Conservation (phyloP, 2,329 filamentous ascomycete genomes). For the Xylariaceae sp. region DNA sequence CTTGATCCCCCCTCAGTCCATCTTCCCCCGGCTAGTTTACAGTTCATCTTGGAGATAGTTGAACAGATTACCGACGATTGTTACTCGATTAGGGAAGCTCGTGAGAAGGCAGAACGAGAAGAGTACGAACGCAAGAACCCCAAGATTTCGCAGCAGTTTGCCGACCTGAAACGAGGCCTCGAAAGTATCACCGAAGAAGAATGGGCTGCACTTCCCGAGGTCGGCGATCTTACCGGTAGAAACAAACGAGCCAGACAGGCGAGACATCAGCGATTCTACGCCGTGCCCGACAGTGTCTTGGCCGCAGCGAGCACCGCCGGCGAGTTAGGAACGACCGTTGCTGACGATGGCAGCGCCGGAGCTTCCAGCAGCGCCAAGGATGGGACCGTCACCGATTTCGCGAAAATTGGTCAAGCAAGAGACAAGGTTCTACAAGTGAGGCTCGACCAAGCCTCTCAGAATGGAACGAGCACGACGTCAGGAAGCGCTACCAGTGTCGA, state of each 20-base stretch:
- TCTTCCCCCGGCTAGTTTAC: conserved; percentile 57
- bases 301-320: conserved; percentile 75
- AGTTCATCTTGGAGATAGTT: conserved; percentile 54
- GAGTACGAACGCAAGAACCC: conserved; percentile 97
- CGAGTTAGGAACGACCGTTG: conserved; percentile 83
- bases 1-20: conserved; percentile 21
- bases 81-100: conserved; percentile 75
- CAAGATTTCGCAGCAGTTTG: conserved; percentile 97
- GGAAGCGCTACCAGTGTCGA: conserved; percentile 63
- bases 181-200: conserved; percentile 89
- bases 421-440: conserved; percentile 95
- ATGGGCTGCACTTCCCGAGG: conserved; percentile 92
- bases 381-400: conserved; percentile 96
- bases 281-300: conserved; percentile 92
- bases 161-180: conserved; percentile 86
- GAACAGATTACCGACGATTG: conserved; percentile 72
- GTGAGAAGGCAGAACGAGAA: conserved; percentile 83
- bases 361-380: conserved; percentile 48
- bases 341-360: conserved; percentile 61
- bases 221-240: conserved; percentile 93
- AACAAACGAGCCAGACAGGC: conserved; percentile 82
- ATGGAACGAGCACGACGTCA: conserved; percentile 46
- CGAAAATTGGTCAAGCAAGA: conserved; percentile 90
- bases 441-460: conserved; percentile 79
- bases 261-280: conserved; percentile 81